Evolutionary conservation across 257 asterid species (phyloP).

Genomic region (Solanum neorickii): DNA sequence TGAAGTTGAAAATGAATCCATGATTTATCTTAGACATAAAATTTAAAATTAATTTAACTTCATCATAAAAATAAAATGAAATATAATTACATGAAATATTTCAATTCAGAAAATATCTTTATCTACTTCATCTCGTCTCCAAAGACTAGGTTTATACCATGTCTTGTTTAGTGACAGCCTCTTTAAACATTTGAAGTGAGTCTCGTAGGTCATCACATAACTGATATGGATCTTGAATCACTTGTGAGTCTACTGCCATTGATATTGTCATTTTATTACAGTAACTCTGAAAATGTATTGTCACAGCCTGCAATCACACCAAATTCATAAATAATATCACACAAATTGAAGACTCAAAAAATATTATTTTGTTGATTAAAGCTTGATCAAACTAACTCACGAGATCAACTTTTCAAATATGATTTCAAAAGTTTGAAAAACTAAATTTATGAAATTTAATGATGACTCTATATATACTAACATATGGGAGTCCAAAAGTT

Average conservation of each 20-base stretch:
- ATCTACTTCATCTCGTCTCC: too few species aligned
- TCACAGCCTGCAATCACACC: conserved; percentile 1
- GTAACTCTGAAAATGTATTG: conserved; percentile 28
- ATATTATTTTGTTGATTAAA: too few species aligned
- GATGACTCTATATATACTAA: conserved; percentile 1
- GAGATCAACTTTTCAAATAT: neutral
- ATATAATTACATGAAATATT: too few species aligned
- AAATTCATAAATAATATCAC: neutral
- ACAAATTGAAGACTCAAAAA: too few species aligned
- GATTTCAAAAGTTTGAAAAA: neutral
- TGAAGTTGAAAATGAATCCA: neutral
- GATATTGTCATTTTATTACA: conserved; percentile 24
- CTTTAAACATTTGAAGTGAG: conserved; percentile 18
- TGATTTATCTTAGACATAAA: neutral
- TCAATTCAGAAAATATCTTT: too few species aligned
- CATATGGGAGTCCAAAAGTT: conserved; percentile 24
- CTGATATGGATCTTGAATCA: conserved; percentile 31
- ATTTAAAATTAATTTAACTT: too few species aligned
- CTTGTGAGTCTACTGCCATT: conserved; percentile 20
- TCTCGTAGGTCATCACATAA: conserved; percentile 22
- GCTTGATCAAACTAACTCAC: neutral
- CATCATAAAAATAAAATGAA: neutral
- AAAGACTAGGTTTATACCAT: neutral
- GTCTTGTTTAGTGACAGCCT: neutral
- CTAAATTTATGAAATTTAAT: neutral